Evolutionary conservation across 2,329 filamentous ascomycete genomes (phyloP).

Genomic region (Xylaria multiplex): DNA sequence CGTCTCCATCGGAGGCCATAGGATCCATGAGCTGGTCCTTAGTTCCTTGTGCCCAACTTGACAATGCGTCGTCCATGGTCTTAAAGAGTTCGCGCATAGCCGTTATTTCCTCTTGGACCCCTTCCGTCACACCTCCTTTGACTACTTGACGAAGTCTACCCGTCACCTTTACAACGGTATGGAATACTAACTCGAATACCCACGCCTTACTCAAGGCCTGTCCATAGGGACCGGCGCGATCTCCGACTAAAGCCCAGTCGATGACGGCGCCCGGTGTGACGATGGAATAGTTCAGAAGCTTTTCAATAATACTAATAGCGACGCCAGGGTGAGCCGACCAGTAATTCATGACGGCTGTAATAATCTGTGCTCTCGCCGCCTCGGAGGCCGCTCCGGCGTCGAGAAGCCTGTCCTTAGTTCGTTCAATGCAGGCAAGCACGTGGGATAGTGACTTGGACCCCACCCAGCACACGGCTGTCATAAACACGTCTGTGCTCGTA

Average conservation of each 20-base stretch:
- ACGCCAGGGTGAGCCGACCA: conserved; percentile 94
- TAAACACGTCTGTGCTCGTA: conserved; percentile 90
- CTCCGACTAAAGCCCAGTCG: conserved; percentile 81
- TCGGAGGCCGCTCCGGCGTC: conserved; percentile 80
- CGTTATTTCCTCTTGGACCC: conserved; percentile 70
- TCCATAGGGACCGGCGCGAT: conserved; percentile 66
- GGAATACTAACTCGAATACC: conserved; percentile 89
- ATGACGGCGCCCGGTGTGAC: conserved; percentile 86
- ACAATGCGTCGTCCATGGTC: conserved; percentile 80
- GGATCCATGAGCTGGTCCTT: conserved; percentile 80
- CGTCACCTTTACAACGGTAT: conserved; percentile 90
- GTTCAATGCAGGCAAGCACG: conserved; percentile 93
- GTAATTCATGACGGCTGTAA: conserved; percentile 88
- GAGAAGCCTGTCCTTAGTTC: conserved; percentile 88
- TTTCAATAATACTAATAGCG: conserved; percentile 92
- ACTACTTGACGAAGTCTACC: conserved; percentile 85
- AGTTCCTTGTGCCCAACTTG: conserved; percentile 75
- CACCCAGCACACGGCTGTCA: conserved; percentile 91
- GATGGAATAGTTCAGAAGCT: conserved; percentile 96
- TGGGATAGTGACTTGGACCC: conserved; percentile 97
- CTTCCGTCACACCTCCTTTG: conserved; percentile 64
- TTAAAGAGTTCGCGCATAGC: conserved; percentile 83
- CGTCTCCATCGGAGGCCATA: conserved; percentile 61
- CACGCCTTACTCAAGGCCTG: conserved; percentile 76
- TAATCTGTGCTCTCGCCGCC: conserved; percentile 84